Conservation (phyloP, 345 rosid genomes). For the Eutrema japonicum region DNA sequence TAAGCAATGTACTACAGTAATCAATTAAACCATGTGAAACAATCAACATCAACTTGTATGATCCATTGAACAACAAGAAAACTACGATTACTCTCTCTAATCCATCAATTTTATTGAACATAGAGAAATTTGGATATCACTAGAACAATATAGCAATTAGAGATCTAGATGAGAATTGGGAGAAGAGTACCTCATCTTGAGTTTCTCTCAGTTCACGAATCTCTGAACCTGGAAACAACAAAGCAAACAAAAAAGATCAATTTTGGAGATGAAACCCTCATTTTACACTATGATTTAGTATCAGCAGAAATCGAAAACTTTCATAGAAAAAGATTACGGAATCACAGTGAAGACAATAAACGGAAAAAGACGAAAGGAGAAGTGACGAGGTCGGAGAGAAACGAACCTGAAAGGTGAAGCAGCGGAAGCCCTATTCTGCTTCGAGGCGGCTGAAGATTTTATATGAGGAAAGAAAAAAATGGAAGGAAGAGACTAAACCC, state of each 20-base stretch:
- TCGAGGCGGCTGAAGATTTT: conserved; percentile 34
- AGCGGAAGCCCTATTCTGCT: conserved; percentile 25
- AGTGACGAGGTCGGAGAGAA: not conserved
- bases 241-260: not conserved
- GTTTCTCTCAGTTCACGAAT: conserved; percentile 15
- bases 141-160: not conserved
- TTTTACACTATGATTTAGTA: not conserved
- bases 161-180: not conserved
- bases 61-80: not conserved
- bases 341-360: not conserved
- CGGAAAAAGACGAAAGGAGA: not conserved
- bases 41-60: not conserved
- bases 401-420: conserved; percentile 40
- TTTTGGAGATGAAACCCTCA: not conserved
- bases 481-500: conserved; percentile 28
- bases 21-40: not conserved
- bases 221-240: conserved; percentile 25
- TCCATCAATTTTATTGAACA: not conserved
- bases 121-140: no score
- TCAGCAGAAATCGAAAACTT: not conserved
- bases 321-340: not conserved
- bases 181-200: conserved; percentile 37
- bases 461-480: conserved; percentile 10
- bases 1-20: not conserved
- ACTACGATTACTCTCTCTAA: not conserved